Base-by-base conservation (phyloP, 768 basidiomycete genomes). In the Pisolithus sp. region DNA sequence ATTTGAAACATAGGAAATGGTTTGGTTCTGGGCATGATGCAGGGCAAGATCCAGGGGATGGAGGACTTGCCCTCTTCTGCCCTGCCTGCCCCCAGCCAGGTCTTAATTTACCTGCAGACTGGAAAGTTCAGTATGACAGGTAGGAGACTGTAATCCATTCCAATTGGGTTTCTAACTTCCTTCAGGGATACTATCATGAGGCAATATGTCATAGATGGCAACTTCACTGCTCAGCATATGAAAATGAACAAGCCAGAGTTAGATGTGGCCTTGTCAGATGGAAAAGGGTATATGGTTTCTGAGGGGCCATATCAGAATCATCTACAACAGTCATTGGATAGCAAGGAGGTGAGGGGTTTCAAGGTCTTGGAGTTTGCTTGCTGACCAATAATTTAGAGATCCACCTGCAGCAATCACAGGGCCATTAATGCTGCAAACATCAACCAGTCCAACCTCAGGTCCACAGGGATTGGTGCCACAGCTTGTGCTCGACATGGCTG, bases 401-500 rank as follows among this genome's bases (percentile, higher is more conserved):
- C 50, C 0, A 31, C 37, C 23, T 63, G 59, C 45, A 58, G 51
- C 20, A 57, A 57, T 40, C 53, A 62, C 39, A 46, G 40, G 28
- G 66, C 59, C 8, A 51, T 62, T 1, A 63, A 59, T 46, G 38
- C 53, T 15, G 52, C 57, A 28, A 50, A 56, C 26, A 26, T 48
- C 6, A 53, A 40, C 5, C 28, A 51, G 3, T 52, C 50, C 17
- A 57, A 65, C 23, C 50, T 64, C 1, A 55, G 59, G 45, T 53
- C 53, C 8, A 66, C 66, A 9, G 62, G 68, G 9, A 59, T 68
- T 21, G 67, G 67, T 10, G 67, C 64, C 3, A 53, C 51, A 52
- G 65, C 64, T 4, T 71, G 67, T 54, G 62, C 61, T 4, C n/a
- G 59, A 1, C 68, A 71, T 59, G 68, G 67, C 1, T 67, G 57